A percentile compares a stretch with the other conserved stretches of the same genome.
Evolutionary conservation across 345 rosid species (phyloP).

Genomic region (Salix koriyanagi): DNA sequence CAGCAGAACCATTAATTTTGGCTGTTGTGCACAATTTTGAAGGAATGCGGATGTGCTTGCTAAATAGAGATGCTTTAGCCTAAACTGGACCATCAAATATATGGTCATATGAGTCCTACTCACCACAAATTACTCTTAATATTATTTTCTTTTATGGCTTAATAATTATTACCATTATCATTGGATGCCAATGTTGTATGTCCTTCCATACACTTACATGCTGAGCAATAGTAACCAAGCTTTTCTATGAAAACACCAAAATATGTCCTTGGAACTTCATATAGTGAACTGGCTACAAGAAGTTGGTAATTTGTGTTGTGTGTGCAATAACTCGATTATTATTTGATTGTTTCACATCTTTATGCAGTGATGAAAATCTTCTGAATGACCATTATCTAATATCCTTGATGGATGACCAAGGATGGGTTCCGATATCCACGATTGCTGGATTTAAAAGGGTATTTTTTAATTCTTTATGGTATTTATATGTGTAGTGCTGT

Average conservation of each 20-base stretch:
- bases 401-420: constrained; percentile 85
- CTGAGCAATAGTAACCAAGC: neutral
- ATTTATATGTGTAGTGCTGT: neutral
- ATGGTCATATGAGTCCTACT: neutral
- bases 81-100: neutral
- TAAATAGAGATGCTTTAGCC: neutral
- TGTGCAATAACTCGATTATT: neutral
- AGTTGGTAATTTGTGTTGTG: neutral
- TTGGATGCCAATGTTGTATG: neutral
- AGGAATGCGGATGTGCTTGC: neutral
- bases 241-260: neutral
- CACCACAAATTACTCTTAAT: neutral
- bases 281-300: neutral
- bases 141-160: neutral
- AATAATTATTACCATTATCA: neutral
- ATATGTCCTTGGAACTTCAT: neutral
- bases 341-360: constrained; percentile 12
- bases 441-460: constrained; percentile 93
- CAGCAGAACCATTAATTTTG: neutral
- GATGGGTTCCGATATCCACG: constrained; percentile 73
- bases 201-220: neutral
- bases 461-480: constrained; percentile 9
- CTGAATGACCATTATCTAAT: constrained; percentile 57
- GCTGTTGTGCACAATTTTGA: neutral
- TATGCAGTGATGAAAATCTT: constrained; percentile 85